Conservation (phyloP, 306 rosid species). For the Glycine latifolia region DNA sequence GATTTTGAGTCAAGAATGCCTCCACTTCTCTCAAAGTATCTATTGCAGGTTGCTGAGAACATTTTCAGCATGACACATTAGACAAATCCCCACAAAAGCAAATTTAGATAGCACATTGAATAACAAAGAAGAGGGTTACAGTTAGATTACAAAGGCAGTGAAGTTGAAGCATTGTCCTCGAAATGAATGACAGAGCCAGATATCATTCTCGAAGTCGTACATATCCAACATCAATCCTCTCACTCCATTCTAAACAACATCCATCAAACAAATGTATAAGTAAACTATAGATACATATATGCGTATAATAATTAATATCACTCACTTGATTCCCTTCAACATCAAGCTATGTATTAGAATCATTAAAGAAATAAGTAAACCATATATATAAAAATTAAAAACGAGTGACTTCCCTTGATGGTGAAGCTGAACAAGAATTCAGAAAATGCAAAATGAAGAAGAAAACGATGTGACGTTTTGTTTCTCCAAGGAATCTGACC, state of each 20-base stretch:
- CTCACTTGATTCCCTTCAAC: background rate
- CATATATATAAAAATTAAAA: background rate
- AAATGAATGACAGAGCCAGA: constrained; percentile 99
- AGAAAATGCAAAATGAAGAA: constrained; percentile 27
- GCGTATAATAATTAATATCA: background rate
- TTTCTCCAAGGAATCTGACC: constrained; percentile 9
- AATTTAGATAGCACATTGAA: constrained; percentile 16
- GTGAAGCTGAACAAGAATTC: constrained; percentile 13
- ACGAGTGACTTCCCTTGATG: background rate
- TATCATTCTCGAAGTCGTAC: constrained; percentile 87
- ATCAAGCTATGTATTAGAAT: constrained; percentile 26
- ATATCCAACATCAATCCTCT: constrained; percentile 97
- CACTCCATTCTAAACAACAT: constrained; percentile 82
- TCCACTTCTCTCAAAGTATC: constrained; percentile 91
- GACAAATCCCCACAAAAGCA: constrained; percentile 32
- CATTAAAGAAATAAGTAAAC: constrained; percentile 6
- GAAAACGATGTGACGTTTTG: constrained; percentile 21
- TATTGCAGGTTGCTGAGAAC: constrained; percentile 92
- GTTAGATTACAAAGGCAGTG: constrained; percentile 87
- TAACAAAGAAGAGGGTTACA: constrained; percentile 24
- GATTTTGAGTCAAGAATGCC: constrained; percentile 77
- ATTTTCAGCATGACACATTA: constrained; percentile 48
- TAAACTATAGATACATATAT: background rate
- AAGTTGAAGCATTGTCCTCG: constrained; percentile 91
- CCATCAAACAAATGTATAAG: constrained; percentile 41